phyloP scores from a whole-genome alignment of 257 asterid species.

The Sherardia arvensis region DNA sequence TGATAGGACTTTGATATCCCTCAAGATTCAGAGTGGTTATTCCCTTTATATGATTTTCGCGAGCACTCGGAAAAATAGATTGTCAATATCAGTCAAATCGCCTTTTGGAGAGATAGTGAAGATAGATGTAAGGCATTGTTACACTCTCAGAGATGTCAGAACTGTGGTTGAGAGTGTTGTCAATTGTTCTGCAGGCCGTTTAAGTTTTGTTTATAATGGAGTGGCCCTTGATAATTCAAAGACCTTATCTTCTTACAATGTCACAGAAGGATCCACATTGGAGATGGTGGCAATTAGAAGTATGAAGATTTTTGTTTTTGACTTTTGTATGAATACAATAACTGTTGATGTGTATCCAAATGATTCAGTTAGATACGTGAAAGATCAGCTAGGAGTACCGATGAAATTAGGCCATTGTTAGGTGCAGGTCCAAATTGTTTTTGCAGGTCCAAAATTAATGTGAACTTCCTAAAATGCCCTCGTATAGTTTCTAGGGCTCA shows the following conservation, averaged over 20 bases:
- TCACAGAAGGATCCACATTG: constrained; percentile 8
- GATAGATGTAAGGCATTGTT: constrained; percentile 10
- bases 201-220: constrained; percentile 1
- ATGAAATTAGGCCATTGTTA: no score
- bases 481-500: no score
- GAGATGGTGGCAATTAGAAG: background rate
- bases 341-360: constrained; percentile 6
- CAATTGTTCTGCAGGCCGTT: constrained; percentile 2
- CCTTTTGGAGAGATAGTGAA: constrained; percentile 9
- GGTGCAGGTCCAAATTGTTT: no score
- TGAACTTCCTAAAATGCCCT: no score
- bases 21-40: constrained; percentile 4
- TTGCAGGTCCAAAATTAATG: no score
- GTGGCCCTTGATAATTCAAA: constrained; percentile 8
- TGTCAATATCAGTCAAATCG: constrained; percentile 13
- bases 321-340: background rate
- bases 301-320: constrained; percentile 13
- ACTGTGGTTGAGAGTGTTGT: constrained; percentile 19
- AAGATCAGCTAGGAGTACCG: constrained; percentile 11
- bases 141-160: constrained; percentile 15
- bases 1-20: constrained; percentile 15
- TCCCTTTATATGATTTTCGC: constrained; percentile 15
- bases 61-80: background rate
- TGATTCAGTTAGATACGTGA: constrained; percentile 8
- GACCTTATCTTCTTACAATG: constrained; percentile 7